phyloP scores from a whole-genome alignment of 2,329 filamentous ascomycete genomes.

The Fusarium buharicum region DNA sequence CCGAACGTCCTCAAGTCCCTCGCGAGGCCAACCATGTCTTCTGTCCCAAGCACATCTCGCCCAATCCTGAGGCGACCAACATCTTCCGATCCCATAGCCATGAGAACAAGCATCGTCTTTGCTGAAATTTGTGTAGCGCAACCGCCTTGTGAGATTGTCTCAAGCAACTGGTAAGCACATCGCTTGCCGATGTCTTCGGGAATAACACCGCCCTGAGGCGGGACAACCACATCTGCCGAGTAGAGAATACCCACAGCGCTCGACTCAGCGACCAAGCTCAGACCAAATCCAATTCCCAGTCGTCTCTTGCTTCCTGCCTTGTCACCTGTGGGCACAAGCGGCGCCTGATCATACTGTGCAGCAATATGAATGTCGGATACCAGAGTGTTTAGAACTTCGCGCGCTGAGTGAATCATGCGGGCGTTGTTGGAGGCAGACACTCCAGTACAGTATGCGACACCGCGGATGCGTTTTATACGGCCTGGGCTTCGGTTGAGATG shows the following conservation, averaged over 20 bases:
- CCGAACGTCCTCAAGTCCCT: constrained; percentile 91
- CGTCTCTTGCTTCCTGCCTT: constrained; percentile 67
- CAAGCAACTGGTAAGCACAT: constrained; percentile 89
- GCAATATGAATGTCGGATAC: constrained; percentile 92
- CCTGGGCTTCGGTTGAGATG: constrained; percentile 86
- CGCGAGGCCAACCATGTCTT: constrained; percentile 81
- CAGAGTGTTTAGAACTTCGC: constrained; percentile 86
- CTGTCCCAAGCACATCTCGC: constrained; percentile 81
- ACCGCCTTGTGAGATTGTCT: constrained; percentile 83
- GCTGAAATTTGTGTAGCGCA: constrained; percentile 80
- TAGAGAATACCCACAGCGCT: constrained; percentile 83
- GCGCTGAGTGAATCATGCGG: constrained; percentile 90
- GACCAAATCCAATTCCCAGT: constrained; percentile 89
- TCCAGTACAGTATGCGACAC: constrained; percentile 92
- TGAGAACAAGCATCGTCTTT: constrained; percentile 81
- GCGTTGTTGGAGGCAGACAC: constrained; percentile 94
- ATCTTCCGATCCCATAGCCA: constrained; percentile 98
- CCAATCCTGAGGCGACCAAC: constrained; percentile 87
- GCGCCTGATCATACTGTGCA: constrained; percentile 76
- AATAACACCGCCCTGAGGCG: constrained; percentile 80
- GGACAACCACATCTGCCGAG: constrained; percentile 82
- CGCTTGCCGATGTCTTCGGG: constrained; percentile 91
- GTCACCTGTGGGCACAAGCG: constrained; percentile 64
- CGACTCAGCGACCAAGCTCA: constrained; percentile 93
- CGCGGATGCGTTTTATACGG: constrained; percentile 85